Percentiles rank a stretch among this genome's conserved stretches.
phyloP scores from a whole-genome alignment of 495 filamentous ascomycete genomes.

The Pseudevernia furfuracea region DNA sequence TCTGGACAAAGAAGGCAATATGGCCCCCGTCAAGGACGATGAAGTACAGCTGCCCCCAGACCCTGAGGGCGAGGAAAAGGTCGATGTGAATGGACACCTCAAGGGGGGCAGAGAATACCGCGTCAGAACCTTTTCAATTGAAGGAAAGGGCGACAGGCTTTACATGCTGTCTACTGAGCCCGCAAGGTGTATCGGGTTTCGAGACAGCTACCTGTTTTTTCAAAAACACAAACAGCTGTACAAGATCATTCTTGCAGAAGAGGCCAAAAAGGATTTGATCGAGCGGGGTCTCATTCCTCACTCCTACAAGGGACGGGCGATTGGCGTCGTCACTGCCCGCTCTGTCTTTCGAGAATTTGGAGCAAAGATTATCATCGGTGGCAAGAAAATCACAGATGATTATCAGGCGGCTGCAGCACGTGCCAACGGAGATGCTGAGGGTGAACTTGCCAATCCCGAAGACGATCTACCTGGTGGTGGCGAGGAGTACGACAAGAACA shows the following conservation, averaged over 20 bases:
- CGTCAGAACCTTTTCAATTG: constrained; percentile 85
- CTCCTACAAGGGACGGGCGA: constrained; percentile 95
- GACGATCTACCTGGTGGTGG: constrained; percentile 64
- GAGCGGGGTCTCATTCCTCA: constrained; percentile 90
- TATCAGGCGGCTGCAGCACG: constrained; percentile 75
- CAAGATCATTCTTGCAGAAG: constrained; percentile 92
- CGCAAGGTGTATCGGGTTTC: constrained; percentile 90
- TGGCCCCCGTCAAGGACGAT: constrained; percentile 83
- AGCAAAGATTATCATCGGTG: constrained; percentile 85
- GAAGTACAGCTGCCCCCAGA: constrained; percentile 86
- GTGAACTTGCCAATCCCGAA: constrained; percentile 80
- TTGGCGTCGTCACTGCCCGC: constrained; percentile 91
- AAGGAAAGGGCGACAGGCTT: constrained; percentile 70
- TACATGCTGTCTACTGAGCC: constrained; percentile 99
- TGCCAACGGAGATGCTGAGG: constrained; percentile 75
- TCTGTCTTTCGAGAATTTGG: constrained; percentile 98
- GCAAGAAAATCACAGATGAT: constrained; percentile 77
- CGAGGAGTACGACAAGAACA: constrained; percentile 83
- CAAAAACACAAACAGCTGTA: constrained; percentile 89
- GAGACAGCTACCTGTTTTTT: constrained; percentile 97
- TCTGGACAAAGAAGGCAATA: constrained; percentile 90
- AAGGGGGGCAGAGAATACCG: constrained; percentile 81
- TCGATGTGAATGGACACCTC: constrained; percentile 77
- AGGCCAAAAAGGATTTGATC: constrained; percentile 88
- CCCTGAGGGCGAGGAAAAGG: constrained; percentile 82